Evolutionary conservation across 768 basidiomycete genomes (phyloP).

Genomic region (Rossbeevera mucosa): DNA sequence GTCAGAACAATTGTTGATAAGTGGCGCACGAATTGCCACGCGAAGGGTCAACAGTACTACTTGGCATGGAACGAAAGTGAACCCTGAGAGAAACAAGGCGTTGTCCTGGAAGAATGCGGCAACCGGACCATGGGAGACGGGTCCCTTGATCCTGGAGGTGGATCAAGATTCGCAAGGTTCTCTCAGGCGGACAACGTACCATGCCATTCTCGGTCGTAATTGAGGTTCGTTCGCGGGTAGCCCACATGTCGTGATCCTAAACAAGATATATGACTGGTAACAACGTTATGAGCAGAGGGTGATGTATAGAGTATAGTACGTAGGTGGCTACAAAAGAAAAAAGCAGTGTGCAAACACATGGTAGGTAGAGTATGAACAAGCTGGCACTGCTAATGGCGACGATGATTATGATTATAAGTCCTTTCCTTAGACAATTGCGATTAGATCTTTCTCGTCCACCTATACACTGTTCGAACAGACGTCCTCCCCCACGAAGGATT

Average conservation of each 20-base stretch:
- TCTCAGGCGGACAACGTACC: neutral
- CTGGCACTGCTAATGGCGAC: constrained; percentile 5
- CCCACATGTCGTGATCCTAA: neutral
- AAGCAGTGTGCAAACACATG: constrained; percentile 1
- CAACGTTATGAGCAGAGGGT: constrained; percentile 7
- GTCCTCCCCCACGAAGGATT: neutral
- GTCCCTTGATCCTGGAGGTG: constrained; percentile 1
- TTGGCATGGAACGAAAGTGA: neutral
- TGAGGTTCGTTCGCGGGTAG: neutral
- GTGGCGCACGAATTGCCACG: neutral
- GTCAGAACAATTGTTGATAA: neutral
- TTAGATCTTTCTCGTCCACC: constrained; percentile 13
- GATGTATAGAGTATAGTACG: constrained; percentile 8
- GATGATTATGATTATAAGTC: constrained; percentile 12
- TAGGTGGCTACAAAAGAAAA: constrained; percentile 15
- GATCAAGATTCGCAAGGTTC: constrained; percentile 2
- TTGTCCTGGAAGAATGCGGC: neutral
- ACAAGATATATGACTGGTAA: neutral
- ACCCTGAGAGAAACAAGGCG: neutral
- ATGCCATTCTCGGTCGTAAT: neutral
- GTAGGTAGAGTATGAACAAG: constrained; percentile 2
- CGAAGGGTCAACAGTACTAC: no score
- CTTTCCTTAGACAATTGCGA: constrained; percentile 15
- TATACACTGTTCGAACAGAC: constrained; percentile 5
- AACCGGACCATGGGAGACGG: neutral